Base-by-base conservation (phyloP, 495 filamentous ascomycete genomes). In the Antarctomyces pellizariae region DNA sequence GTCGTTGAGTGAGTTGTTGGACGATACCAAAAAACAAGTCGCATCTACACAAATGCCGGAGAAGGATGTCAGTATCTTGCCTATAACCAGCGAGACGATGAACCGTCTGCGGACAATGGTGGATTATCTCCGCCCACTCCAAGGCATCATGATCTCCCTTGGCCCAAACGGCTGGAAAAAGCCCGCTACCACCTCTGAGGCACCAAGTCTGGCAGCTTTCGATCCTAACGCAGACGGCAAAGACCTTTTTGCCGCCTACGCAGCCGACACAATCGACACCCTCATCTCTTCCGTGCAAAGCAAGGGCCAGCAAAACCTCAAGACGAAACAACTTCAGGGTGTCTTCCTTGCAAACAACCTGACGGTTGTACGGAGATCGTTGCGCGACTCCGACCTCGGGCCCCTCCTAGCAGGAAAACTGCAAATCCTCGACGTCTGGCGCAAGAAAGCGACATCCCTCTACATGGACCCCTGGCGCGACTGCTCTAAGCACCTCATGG, bases 281-380 rank as follows among this genome's bases (percentile, higher is more conserved):
- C 46, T 47, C 21, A 68, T 93, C 46, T 55, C 56, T 21, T 54
- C 67, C 11, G 59, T 95, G n/a, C 80, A 93, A 30, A 52, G 59
- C 26, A 82, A 78, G 32, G 67, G 71, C 5, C 59, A 70, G n/a
- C 40, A 53, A 2, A 50, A 89, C 19, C 63, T 89, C 25, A 79
- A 80, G 40, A 68, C 68, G 29, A 86, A 77, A 47, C 63, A 66
- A 9, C 53, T 74, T 8, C 59, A 78, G 25, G 86, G 84, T 24
- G 82, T 92, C 8, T 91, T 95, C 46, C 49, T 99, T 29, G 75
- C 78, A 24, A 99, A 99, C 46, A 77, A 75, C 33, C 66, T 91
- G 28, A 67, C 65, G 41, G 63, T 86, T 30, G 65, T 93, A 30
- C 80, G 93, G 36, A 69, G 77, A 36, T 74, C 72, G 51, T 80